A percentile compares a stretch with the other conserved stretches of the same genome.
phyloP scores from a whole-genome alignment of 371 early-diverging fungal species.

The Apophysomyces trapeziformis region DNA sequence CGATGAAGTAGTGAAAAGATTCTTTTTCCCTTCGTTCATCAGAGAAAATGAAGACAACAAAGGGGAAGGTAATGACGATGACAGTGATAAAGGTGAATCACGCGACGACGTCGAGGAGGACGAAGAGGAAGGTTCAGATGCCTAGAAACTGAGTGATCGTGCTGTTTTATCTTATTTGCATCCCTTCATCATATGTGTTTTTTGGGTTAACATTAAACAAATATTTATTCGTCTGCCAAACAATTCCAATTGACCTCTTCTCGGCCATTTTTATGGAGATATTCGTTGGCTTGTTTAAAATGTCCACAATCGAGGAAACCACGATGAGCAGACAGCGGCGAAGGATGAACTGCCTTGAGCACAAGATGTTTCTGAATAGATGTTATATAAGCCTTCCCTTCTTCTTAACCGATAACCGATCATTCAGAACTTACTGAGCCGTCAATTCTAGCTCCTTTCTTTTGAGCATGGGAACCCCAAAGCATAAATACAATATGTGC shows the following conservation, averaged over 20 bases:
- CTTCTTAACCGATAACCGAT: not conserved
- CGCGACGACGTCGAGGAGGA: no score
- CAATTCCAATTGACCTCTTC: conserved; percentile 80
- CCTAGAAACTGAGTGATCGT: no score
- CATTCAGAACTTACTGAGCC: conserved; percentile 47
- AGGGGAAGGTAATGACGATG: no score
- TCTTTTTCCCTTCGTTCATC: no score
- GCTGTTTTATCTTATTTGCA: no score
- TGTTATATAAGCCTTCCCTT: not conserved
- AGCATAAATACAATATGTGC: conserved; percentile 91
- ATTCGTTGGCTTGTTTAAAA: conserved; percentile 94
- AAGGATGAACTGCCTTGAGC: conserved; percentile 92
- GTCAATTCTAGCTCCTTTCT: conserved; percentile 67
- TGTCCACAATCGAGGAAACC: conserved; percentile 93
- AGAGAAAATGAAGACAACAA: no score
- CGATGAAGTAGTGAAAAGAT: no score
- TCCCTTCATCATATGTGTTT: no score
- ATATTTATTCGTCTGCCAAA: conserved; percentile 20
- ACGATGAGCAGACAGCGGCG: conserved; percentile 88
- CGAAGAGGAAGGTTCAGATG: no score
- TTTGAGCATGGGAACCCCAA: conserved; percentile 95
- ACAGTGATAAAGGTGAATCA: no score
- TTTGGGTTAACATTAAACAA: no score
- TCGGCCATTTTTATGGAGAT: conserved; percentile 68
- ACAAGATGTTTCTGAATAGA: conserved; percentile 79